Base-by-base conservation (phyloP, 2,329 filamentous ascomycete species). In the Arachnopeziza araneosa region DNA sequence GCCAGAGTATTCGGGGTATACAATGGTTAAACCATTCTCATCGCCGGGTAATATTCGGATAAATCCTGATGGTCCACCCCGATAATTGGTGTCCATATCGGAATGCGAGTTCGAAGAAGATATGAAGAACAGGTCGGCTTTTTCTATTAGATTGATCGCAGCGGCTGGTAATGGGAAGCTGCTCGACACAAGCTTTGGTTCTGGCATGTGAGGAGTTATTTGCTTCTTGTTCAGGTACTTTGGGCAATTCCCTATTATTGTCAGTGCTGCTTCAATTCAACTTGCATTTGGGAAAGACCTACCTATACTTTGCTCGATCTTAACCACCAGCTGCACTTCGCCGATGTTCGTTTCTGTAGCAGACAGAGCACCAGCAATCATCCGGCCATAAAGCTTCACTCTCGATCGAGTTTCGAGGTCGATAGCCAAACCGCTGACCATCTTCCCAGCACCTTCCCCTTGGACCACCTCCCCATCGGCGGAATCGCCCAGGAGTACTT, bases 71-170 rank as follows among this genome's bases (percentile, higher is more conserved):
- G 85, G 80, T 0, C 91, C 91, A 48, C 91, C 91, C 6, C 91
- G 84, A 68, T 91, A 84, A 69, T 96, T 96, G 7, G 87, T 90
- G 72, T 96, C 91, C 91, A 96, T 96, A 58, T 85, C 84, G 17
- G 76, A 72, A 5, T 73, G 70, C 17, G 83, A 80, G 67, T 88
- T 80, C 0, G 82, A 82, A 22, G 84, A 89, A 21, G 89, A 87
- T 49, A 96, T 75, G 74, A 96, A 96, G 72, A 96, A 86, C 66
- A 92, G 78, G 70, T 96, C 91, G 1, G 88, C 82, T 63, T 80
- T 80, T 1, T 72, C 70, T 19, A 96, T 75, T 30, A 95, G 70
- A 8, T 80, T 75, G 0, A 68, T n/a, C 19, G 70, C 71, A 53
- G 55, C 44, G 48, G 65, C 59, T 14, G 65, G 55, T 21, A 72